Evolutionary conservation across 352 stramenopile genomes (phyloP).

Genomic region (Phytophthora agathidicida): DNA sequence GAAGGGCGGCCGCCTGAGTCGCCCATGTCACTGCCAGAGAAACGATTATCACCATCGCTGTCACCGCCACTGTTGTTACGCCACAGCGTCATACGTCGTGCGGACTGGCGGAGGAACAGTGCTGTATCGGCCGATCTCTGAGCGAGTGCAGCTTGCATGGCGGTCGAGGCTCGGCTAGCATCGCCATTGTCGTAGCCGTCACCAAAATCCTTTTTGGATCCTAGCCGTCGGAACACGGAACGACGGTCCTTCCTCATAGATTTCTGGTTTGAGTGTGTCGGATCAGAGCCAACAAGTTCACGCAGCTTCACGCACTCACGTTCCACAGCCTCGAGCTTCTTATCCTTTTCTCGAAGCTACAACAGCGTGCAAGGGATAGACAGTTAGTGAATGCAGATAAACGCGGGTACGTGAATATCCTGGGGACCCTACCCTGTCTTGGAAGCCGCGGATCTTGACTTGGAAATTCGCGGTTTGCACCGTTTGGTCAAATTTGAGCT

Average conservation of each 20-base stretch:
- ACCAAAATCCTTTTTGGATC: slow-evolving; percentile 76
- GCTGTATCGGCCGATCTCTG: slow-evolving; percentile 80
- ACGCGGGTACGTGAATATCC: background rate
- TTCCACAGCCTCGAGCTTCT: slow-evolving; percentile 76
- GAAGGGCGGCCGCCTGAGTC: slow-evolving; percentile 60
- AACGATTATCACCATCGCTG: slow-evolving; percentile 48
- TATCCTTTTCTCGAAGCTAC: slow-evolving; percentile 84
- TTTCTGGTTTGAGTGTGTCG: slow-evolving; percentile 38
- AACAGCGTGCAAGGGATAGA: slow-evolving; percentile 3
- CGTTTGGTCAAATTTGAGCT: slow-evolving; percentile 81
- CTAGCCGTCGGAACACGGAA: slow-evolving; percentile 73
- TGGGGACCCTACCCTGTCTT: slow-evolving; percentile 50
- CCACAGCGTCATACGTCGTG: slow-evolving; percentile 80
- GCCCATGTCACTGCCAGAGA: slow-evolving; percentile 51
- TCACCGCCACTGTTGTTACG: slow-evolving; percentile 43
- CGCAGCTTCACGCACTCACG: slow-evolving; percentile 77
- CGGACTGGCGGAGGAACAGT: slow-evolving; percentile 78
- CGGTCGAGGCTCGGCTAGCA: slow-evolving; percentile 47
- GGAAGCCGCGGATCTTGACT: slow-evolving; percentile 83
- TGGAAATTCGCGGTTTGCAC: slow-evolving; percentile 76
- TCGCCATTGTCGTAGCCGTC: slow-evolving; percentile 52
- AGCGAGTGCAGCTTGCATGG: slow-evolving; percentile 59
- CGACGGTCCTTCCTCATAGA: slow-evolving; percentile 49
- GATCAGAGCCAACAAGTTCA: slow-evolving; percentile 48
- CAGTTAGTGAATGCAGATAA: slow-evolving; percentile 8